Evolutionary conservation across 1,284 basidiomycete genomes (phyloP), one percentile per base, ranked within the genome.

Genomic region (Tremellales sp.): DNA sequence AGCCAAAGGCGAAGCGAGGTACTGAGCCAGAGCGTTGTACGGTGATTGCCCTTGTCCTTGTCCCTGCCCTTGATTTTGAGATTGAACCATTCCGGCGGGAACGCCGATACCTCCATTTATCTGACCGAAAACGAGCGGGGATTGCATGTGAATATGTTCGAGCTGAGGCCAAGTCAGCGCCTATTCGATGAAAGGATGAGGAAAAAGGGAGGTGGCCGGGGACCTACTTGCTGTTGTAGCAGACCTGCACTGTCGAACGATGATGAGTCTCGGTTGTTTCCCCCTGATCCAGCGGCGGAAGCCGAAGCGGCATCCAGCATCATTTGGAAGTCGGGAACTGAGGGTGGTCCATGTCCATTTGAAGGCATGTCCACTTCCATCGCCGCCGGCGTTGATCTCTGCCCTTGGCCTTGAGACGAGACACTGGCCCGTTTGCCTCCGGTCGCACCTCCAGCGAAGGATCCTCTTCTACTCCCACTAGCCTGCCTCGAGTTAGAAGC

Each of bases 111-210:
- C n/a, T n/a, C n/a, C 33, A 46, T 67, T 67, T 36, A 45, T 55
- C 7, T 56, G 49, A 22, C 61, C 67, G 40, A 73, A 64, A 4
- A 68, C 49, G 8, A 67, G 57, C 1, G 73, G 73, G 4, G 71
- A 73, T 57, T 73, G 73, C 71, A 75, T 73, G 54, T 73, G 72
- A 40, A 75, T 70, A 21, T 65, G 57, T 52, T 72, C 70, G 37
- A 75, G 67, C 72, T 75, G 54, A 11, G 17, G 40, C 3, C 12
- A 19, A 15, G 19, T 40, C 39, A 24, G 39, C 7, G 19, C 6
- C 19, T 6, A 3, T 23, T 21, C 8, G 5, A 23, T 22, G 21
- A 11, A 19, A 24, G 7, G 11, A 19, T 5, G 29, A 5, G 12
- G 6, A 36, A 13, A 7, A 22, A 4, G 17, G 4, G 7, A 44